phyloP scores from a whole-genome alignment of 2,329 filamentous ascomycete genomes.

The Cercospora brassicicola region DNA sequence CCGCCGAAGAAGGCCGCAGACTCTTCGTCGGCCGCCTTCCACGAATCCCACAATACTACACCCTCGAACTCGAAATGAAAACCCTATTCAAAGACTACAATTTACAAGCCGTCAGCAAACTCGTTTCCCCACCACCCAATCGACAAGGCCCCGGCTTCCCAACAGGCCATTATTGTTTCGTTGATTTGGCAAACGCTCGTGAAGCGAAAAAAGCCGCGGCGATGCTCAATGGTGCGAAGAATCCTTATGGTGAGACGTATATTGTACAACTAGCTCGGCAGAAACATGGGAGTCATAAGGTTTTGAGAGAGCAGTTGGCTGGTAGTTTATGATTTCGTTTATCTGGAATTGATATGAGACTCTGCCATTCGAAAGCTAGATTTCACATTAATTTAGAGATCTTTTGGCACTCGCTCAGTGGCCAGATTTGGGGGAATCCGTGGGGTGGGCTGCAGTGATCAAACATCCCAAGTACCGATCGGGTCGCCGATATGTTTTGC shows the following conservation, averaged over 20 bases:
- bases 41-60: not conserved
- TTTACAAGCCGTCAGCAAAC: not conserved
- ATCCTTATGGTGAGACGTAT: not conserved
- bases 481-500: too few relatives aligned
- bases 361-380: too few relatives aligned
- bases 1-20: not conserved
- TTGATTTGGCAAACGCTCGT: not conserved
- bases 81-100: not conserved
- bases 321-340: too few relatives aligned
- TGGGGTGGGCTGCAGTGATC: not conserved
- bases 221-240: not conserved
- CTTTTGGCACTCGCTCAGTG: not conserved
- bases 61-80: not conserved
- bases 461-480: not conserved
- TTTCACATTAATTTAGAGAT: too few relatives aligned
- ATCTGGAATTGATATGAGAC: too few relatives aligned
- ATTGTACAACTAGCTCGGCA: not conserved
- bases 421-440: not conserved
- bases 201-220: not conserved
- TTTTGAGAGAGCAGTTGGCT: not conserved
- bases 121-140: not conserved
- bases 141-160: not conserved
- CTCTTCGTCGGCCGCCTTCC: not conserved
- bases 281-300: not conserved
- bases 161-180: not conserved